A percentile compares a stretch with the other conserved stretches of the same genome.
Conservation (phyloP, 257 asterid species). For the Solanum sejunctum region DNA sequence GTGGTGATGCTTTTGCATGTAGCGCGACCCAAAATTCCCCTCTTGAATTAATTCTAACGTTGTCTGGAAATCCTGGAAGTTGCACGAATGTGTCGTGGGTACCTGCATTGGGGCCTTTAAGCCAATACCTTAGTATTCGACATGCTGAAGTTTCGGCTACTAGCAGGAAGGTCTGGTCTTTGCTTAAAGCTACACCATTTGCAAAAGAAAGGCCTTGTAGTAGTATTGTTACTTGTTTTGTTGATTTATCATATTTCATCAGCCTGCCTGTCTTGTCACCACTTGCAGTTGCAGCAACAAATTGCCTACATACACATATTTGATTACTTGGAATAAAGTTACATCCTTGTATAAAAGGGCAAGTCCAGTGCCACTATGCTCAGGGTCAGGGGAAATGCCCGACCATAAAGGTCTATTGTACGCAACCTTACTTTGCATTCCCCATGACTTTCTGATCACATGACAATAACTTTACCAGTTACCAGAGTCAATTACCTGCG, state of each 20-base stretch:
- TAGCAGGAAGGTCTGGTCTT: conserved; percentile 30
- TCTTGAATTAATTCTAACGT: conserved; percentile 40
- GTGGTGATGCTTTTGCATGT: conserved; percentile 29
- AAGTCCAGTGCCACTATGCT: too few relatives aligned
- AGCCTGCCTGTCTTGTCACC: conserved; percentile 53
- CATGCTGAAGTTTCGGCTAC: conserved; percentile 26
- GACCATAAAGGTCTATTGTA: too few relatives aligned
- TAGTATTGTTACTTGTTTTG: conserved; percentile 34
- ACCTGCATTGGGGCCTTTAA: conserved; percentile 44
- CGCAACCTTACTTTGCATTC: too few relatives aligned
- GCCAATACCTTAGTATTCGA: conserved; percentile 35
- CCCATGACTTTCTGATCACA: too few relatives aligned
- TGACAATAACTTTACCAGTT: too few relatives aligned
- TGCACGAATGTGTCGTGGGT: conserved; percentile 30
- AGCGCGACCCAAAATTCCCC: conserved; percentile 71
- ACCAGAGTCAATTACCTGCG: conserved; percentile 26
- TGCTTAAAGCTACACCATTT: conserved; percentile 65
- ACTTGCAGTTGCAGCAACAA: conserved; percentile 26
- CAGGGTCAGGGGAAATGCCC: too few relatives aligned
- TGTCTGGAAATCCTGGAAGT: conserved; percentile 61
- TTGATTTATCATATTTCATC: conserved; percentile 40
- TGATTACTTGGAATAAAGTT: conserved; percentile 3
- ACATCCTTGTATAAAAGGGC: background rate
- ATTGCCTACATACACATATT: conserved; percentile 41
- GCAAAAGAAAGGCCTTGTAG: conserved; percentile 47